Evolutionary conservation across 2,329 filamentous ascomycete species (phyloP).

Genomic region (Chaetomium strumarium): DNA sequence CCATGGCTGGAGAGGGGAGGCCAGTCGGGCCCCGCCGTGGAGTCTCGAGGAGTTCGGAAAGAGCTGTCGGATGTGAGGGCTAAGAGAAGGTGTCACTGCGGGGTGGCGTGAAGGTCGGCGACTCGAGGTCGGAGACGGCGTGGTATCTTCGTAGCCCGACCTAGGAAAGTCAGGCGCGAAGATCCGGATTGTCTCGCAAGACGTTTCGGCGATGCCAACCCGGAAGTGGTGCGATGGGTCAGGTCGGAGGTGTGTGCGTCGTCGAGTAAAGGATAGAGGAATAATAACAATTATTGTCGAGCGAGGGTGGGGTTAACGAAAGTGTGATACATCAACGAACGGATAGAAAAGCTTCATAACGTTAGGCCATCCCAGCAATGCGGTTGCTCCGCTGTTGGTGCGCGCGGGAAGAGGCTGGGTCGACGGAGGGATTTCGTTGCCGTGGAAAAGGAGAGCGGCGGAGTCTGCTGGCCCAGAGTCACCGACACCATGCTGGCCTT

Average conservation of each 20-base stretch:
- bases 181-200: neutral
- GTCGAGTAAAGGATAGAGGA: neutral
- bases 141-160: neutral
- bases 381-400: slow-evolving; percentile 21
- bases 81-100: neutral
- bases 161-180: neutral
- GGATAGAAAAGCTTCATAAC: slow-evolving; percentile 6
- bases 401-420: slow-evolving; percentile 17
- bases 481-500: neutral
- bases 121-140: neutral
- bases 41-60: neutral
- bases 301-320: slow-evolving; percentile 16
- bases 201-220: neutral
- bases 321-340: slow-evolving; percentile 19
- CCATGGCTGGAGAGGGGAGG: slow-evolving; percentile 32
- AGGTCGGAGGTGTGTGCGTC: neutral
- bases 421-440: slow-evolving; percentile 20
- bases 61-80: neutral
- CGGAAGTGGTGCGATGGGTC: neutral
- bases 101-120: neutral
- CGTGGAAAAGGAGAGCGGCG: slow-evolving; percentile 23
- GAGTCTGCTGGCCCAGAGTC: neutral
- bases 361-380: slow-evolving; percentile 13
- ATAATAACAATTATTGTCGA: neutral
- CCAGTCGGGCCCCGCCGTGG: slow-evolving; percentile 8